Percentiles rank a stretch among this genome's conserved stretches.
phyloP scores from a whole-genome alignment of 176 grass and related monocot species.

The Phoenix dactylifera region DNA sequence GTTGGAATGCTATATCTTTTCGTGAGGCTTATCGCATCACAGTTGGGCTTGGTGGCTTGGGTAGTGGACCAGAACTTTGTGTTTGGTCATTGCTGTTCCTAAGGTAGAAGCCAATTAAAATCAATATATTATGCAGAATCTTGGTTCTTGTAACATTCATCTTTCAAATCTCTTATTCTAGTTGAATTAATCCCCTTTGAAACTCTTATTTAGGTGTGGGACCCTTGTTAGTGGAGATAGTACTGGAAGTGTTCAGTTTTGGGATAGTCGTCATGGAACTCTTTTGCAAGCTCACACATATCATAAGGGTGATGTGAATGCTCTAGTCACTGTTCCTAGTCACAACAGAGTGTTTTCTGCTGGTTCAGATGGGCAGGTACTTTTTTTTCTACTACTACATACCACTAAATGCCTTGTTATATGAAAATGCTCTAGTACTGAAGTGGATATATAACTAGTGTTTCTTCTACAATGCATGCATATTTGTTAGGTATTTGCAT shows the following conservation, averaged over 20 bases:
- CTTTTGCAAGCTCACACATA: constrained; percentile 75
- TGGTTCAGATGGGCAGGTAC: constrained; percentile 97
- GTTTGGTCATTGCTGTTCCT: constrained; percentile 72
- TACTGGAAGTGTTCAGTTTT: constrained; percentile 85
- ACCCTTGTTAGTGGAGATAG: constrained; percentile 96
- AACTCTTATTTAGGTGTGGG: constrained; percentile 54
- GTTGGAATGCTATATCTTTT: constrained; percentile 77
- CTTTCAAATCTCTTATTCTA: too few species aligned
- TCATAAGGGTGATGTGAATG: constrained; percentile 83
- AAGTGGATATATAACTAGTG: not conserved
- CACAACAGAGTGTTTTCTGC: constrained; percentile 86
- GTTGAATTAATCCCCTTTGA: too few species aligned
- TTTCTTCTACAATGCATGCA: too few species aligned
- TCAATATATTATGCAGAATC: too few species aligned
- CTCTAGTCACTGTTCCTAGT: constrained; percentile 63
- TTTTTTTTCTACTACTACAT: not conserved
- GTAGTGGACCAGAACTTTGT: constrained; percentile 61
- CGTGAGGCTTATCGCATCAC: constrained; percentile 88
- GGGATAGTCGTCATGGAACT: constrained; percentile 82
- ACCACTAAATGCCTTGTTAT: not conserved
- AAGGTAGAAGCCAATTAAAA: constrained; percentile 31
- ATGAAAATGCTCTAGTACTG: not conserved
- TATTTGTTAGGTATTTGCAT: too few species aligned
- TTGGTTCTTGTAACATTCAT: too few species aligned
- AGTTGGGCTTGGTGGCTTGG: constrained; percentile 68